phyloP scores from a whole-genome alignment of 139 green algal genomes.

The Chlorella sorokiniana region DNA sequence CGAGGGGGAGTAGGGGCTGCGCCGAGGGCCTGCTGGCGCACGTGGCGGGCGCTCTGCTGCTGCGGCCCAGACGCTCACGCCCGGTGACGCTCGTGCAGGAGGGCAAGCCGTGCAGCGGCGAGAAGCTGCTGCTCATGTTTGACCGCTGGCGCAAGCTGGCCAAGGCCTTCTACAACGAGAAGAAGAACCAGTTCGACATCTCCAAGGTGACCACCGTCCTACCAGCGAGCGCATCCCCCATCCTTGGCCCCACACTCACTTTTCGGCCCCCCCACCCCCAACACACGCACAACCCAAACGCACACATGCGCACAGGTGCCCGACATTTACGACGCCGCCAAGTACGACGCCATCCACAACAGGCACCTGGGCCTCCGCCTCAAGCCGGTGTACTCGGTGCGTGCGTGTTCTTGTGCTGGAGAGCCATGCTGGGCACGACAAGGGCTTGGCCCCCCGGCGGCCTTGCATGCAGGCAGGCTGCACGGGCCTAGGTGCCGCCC shows the following conservation, averaged over 20 bases:
- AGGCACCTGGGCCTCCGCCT: slow-evolving; percentile 73
- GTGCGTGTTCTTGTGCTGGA: neutral
- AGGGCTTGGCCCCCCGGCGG: too few relatives aligned
- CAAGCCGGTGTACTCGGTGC: slow-evolving; percentile 68
- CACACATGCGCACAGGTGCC: slow-evolving; percentile 68
- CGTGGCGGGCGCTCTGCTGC: neutral
- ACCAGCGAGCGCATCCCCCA: too few relatives aligned
- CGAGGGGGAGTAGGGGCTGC: too few relatives aligned
- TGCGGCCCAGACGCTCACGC: neutral
- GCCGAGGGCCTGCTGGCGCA: too few relatives aligned
- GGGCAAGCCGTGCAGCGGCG: slow-evolving; percentile 76
- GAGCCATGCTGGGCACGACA: neutral
- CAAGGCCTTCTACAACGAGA: slow-evolving; percentile 85
- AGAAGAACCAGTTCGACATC: slow-evolving; percentile 87
- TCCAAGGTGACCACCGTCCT: slow-evolving; percentile 75
- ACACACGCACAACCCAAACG: neutral
- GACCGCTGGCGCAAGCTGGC: slow-evolving; percentile 92
- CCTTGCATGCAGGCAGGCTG: too few relatives aligned
- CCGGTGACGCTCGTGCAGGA: neutral
- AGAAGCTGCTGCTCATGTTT: slow-evolving; percentile 90
- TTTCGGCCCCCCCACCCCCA: neutral
- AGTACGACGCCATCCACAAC: slow-evolving; percentile 98
- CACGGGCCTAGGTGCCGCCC: too few relatives aligned
- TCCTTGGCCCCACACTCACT: too few relatives aligned
- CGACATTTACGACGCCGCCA: slow-evolving; percentile 93